phyloP scores from a whole-genome alignment of 768 basidiomycete genomes.

The Epithele typhae region DNA sequence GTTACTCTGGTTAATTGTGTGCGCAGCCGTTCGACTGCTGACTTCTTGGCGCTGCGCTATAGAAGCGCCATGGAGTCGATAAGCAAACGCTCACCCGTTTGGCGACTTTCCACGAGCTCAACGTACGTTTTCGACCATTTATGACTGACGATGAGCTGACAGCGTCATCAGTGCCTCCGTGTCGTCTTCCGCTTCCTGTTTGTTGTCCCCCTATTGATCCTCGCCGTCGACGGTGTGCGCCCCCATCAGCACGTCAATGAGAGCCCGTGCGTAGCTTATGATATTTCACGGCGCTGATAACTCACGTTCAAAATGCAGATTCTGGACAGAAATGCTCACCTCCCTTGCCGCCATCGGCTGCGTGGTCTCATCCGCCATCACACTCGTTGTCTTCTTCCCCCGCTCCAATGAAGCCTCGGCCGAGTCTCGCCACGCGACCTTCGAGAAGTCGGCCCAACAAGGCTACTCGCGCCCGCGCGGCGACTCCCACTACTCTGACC shows the following conservation, averaged over 20 bases:
- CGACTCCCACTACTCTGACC: slow-evolving; percentile 6
- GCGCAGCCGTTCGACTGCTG: too few species aligned
- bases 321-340: slow-evolving; percentile 51
- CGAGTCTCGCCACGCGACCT: slow-evolving; percentile 18
- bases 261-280: slow-evolving; percentile 34
- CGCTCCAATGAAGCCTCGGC: slow-evolving; percentile 43
- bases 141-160: too few species aligned
- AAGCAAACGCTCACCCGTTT: slow-evolving; percentile 61
- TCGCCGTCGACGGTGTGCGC: slow-evolving; percentile 65
- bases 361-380: slow-evolving; percentile 66
- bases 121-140: slow-evolving; percentile 46
- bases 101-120: slow-evolving; percentile 78
- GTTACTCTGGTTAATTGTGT: slow-evolving; percentile 13
- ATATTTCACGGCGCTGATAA: background rate
- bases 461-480: slow-evolving; percentile 6
- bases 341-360: slow-evolving; percentile 57
- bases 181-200: slow-evolving; percentile 73
- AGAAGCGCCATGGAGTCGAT: slow-evolving; percentile 65
- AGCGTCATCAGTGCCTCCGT: slow-evolving; percentile 51
- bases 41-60: background rate
- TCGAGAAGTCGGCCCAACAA: slow-evolving; percentile 5
- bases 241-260: slow-evolving; percentile 63
- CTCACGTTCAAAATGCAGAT: slow-evolving; percentile 11
- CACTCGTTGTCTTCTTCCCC: slow-evolving; percentile 81
- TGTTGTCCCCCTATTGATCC: slow-evolving; percentile 55